Base-by-base conservation (phyloP, 1,284 basidiomycete species). In the Phlebopus sp. region DNA sequence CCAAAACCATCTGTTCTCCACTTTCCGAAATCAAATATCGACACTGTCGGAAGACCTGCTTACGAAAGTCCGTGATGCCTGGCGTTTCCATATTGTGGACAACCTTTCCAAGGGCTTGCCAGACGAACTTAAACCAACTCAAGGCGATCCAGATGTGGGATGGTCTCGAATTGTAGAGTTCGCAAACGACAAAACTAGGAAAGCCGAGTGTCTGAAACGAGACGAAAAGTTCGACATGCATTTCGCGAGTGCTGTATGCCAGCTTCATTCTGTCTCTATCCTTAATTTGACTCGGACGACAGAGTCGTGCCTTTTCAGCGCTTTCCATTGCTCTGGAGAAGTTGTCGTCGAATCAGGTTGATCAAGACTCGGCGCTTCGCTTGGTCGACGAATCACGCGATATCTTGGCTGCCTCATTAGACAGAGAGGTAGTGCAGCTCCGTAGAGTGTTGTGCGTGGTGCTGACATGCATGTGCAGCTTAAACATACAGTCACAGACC, bases 201-300 rank as follows among this genome's bases (percentile, higher is more conserved):
- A 81, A 55, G 74, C 77, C 44, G 82, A 84, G 50, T 83, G 84
- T 57, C 63, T 87, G 59, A 81, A 78, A 59, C 79, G 82, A 57
- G 88, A 95, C 56, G 93, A 96, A 69, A 96, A 95, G 68, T 95
- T 95, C 62, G 82, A 86, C 40, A 89, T 97, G 89, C 77, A 93
- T 69, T 78, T 92, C 57, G 73, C 81, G 25, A 79, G 86, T 53
- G 78, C 93, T 58, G 86, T 87, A 61, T 84, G 72, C 45, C 23
- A 39, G 18, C 37, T 14, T 7, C 19, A 17, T 6, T 23, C 11
- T 29, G n/a, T 19, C 9, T 41, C 36, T 47, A 53, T 51, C 45
- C 39, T 50, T 49, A 3, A n/a, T 58, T 46, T 62, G 37, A 59
- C 40, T 34, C 18, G 41, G 32, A 18, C 11, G 11, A 35, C 55